Percentiles rank a stretch among this genome's conserved stretches.
These are phyloP conservation scores for Trichoderma erinaceum DNA, from an alignment of 495 filamentous ascomycete genomes.

Conservation along the genomic window DNA sequence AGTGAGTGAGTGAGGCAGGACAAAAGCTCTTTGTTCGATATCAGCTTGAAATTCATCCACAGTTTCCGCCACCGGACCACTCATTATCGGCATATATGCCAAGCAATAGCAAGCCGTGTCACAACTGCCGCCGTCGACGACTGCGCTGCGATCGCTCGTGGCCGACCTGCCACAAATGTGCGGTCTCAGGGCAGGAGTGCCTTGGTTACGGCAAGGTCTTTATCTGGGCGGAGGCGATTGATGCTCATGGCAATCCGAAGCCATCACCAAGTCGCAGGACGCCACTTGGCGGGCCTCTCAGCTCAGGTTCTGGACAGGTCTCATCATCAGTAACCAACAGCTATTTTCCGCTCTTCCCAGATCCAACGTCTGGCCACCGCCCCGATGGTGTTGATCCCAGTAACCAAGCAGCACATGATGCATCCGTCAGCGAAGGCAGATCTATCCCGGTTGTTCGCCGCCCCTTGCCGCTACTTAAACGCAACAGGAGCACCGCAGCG, in stretches of 20 bases:
- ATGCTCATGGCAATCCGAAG: constrained; percentile 5
- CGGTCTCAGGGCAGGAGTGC: constrained; percentile 41
- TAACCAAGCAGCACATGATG: background rate
- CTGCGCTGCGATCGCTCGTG: constrained; percentile 49
- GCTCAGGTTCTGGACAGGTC: background rate
- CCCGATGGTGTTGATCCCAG: background rate
- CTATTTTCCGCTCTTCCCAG: background rate
- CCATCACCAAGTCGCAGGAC: constrained; percentile 10
- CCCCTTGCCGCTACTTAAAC: background rate
- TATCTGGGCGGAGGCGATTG: constrained; percentile 35
- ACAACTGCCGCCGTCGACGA: constrained; percentile 47
- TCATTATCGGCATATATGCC: constrained; percentile 7
- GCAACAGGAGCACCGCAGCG: background rate
- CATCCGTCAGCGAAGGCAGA: background rate
- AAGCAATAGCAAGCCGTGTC: constrained; percentile 31
- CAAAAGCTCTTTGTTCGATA: background rate
- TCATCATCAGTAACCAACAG: background rate
- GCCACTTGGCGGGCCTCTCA: background rate
- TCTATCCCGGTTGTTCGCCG: background rate
- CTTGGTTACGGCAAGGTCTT: constrained; percentile 39
- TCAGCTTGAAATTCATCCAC: constrained; percentile 19
- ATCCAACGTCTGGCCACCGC: background rate
- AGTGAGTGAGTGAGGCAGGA: background rate
- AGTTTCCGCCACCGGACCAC: constrained; percentile 24
- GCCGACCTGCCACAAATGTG: constrained; percentile 44